phyloP scores from a whole-genome alignment of 2,329 filamentous ascomycete genomes.

The Xylariaceae sp. region DNA sequence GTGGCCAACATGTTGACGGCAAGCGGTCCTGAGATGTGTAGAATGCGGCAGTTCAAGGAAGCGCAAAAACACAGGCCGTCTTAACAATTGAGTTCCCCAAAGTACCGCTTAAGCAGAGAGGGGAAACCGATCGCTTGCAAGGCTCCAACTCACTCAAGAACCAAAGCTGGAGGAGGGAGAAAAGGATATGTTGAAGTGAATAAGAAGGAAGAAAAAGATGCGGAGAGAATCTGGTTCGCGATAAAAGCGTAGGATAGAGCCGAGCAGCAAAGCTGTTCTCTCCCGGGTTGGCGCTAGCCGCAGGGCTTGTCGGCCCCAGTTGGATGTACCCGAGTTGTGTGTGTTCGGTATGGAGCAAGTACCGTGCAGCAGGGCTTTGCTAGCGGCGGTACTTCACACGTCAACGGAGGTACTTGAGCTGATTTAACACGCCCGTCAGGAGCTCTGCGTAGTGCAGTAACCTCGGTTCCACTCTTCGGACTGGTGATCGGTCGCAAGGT shows the following conservation, averaged over 20 bases:
- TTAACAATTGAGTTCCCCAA: constrained; percentile 34
- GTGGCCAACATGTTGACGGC: constrained; percentile 62
- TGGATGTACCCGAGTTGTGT: constrained; percentile 5
- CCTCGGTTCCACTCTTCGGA: constrained; percentile 1
- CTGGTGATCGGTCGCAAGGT: constrained; percentile 17
- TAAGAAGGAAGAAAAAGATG: constrained; percentile 31
- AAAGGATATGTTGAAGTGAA: constrained; percentile 4
- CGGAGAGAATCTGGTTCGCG: constrained; percentile 37
- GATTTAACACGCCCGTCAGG: no score
- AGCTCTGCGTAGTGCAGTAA: neutral
- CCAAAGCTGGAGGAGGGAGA: constrained; percentile 18
- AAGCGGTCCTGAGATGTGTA: constrained; percentile 28
- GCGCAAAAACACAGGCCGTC: constrained; percentile 13
- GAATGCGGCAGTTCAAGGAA: constrained; percentile 13
- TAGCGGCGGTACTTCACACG: constrained; percentile 9
- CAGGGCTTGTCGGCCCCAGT: constrained; percentile 11
- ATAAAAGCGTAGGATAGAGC: constrained; percentile 31
- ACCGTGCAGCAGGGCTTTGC: neutral
- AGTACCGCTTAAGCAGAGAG: constrained; percentile 29
- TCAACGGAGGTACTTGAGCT: neutral
- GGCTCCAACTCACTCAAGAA: constrained; percentile 29
- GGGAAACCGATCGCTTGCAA: constrained; percentile 25
- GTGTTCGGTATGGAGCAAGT: neutral
- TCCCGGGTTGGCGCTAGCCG: constrained; percentile 13
- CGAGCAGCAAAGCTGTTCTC: constrained; percentile 21